Conservation (phyloP, 192 early-diverging fungal genomes). For the Rhizophagus sp. region DNA sequence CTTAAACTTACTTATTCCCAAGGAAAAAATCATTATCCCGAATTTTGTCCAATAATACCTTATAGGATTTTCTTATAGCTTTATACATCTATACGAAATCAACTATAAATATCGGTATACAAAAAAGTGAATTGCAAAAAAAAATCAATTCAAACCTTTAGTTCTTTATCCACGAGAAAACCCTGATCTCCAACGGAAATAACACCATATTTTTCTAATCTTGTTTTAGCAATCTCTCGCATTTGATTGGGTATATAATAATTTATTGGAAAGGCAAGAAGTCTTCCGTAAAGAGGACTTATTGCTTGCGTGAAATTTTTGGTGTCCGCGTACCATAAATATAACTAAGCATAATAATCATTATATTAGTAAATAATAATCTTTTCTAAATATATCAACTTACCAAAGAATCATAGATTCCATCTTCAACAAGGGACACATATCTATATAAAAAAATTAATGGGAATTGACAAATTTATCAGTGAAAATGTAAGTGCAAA, state of each 20-base stretch:
- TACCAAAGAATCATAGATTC: not conserved
- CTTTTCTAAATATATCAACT: not conserved
- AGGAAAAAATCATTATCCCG: conserved; percentile 81
- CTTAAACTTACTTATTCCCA: conserved; percentile 58
- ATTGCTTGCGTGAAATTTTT: conserved; percentile 79
- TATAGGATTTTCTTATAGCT: conserved; percentile 66
- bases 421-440: not conserved
- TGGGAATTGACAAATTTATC: not conserved
- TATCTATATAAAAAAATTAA: conserved; percentile 12
- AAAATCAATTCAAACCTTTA: conserved; percentile 26
- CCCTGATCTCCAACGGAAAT: conserved; percentile 34
- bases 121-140: not conserved
- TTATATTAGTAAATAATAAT: not conserved
- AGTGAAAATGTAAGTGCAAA: not conserved
- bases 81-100: conserved; percentile 64
- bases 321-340: conserved; percentile 79
- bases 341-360: conserved; percentile 49
- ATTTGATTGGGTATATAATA: conserved; percentile 74
- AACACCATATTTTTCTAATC: conserved; percentile 62
- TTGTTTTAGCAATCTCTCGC: conserved; percentile 63
- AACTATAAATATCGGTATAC: conserved; percentile 29
- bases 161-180: conserved; percentile 28
- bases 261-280: conserved; percentile 69
- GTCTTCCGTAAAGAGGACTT: conserved; percentile 68
- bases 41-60: conserved; percentile 68